Conservation (phyloP, 441 rosid species). For the Pelargonium myrrhifolium region DNA sequence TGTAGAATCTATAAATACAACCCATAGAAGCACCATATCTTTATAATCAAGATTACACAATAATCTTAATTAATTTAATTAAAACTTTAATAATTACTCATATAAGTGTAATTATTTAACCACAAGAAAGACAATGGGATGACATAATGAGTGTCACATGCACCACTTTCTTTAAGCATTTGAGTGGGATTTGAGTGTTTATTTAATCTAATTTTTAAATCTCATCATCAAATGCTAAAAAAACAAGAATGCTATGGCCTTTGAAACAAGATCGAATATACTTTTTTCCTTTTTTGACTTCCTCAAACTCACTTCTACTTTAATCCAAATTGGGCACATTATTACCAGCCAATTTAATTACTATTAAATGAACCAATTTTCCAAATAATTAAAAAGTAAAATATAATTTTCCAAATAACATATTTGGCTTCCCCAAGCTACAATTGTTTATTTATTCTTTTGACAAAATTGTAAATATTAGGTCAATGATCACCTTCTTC, state of each 20-base stretch:
- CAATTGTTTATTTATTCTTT: too few relatives aligned
- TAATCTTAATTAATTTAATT: conserved; percentile 3
- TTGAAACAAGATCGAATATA: conserved; percentile 10
- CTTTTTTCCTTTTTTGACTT: conserved; percentile 27
- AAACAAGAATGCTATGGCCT: background rate
- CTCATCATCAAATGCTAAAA: background rate
- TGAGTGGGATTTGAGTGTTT: conserved; percentile 30
- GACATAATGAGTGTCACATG: conserved; percentile 55
- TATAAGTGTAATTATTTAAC: conserved; percentile 17
- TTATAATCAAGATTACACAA: conserved; percentile 26
- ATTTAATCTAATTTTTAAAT: background rate
- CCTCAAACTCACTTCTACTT: conserved; percentile 15
- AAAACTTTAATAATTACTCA: background rate
- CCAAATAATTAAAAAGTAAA: background rate
- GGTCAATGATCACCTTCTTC: too few relatives aligned
- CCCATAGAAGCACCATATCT: conserved; percentile 31
- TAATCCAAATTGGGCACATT: conserved; percentile 21
- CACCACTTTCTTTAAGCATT: conserved; percentile 31
- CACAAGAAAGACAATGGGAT: conserved; percentile 47
- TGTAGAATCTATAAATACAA: background rate
- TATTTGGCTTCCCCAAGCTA: too few relatives aligned
- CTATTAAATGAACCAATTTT: background rate
- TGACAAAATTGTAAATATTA: too few relatives aligned
- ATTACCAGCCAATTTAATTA: conserved; percentile 18
- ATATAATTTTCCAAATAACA: too few relatives aligned